Base-by-base conservation (phyloP, 2,329 filamentous ascomycete genomes). In the Knoxdaviesia proteae region DNA sequence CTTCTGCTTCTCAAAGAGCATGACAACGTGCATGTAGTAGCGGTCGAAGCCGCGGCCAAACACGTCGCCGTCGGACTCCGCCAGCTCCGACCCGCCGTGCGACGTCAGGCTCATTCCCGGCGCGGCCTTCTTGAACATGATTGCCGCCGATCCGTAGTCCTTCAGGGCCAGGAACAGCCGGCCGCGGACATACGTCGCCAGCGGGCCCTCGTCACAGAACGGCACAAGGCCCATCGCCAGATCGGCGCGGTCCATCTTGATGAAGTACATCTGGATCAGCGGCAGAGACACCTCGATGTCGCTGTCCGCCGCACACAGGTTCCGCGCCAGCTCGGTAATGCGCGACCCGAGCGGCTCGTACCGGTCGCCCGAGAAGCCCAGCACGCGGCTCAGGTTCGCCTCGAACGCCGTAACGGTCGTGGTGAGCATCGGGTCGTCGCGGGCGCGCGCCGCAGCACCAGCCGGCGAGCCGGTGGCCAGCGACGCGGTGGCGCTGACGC, bases 21-120 rank as follows among this genome's bases (percentile, higher is more conserved):
- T 69, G 8, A 87, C 71, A 41, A 96, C 72, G 56, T 98, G 90
- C 37, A 79, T 75, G 57, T 92, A 92, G 60, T 94, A 98, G 48
- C 73, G 77, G 5, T 84, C 71, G 36, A 87, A 67, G 2, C 88
- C 90, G 44, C 74, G 73, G 53, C 86, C 71, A 30, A 80, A 58
- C 5, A 74, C 58, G 34, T 68, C 71, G 66, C 77, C 79, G 49
- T 94, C 84, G 2, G 78, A 74, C 30, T 84, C 74, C 43, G 81
- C 77, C 29, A 96, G 67, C 9, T 94, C 69, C 6, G 75, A 74
- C 38, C 68, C 65, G 51, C 71, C 77, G 48, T 74, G 70, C 20
- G 6, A 36, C 40, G 32, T 42, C 43, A 20, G 36, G 20, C 84
- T 78, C 58, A 93, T 74, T 44, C 80, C 78, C 52, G 83, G 80